Base-by-base conservation (phyloP, 1,139 yeast species). In the Saccharomyces hybrid region DNA sequence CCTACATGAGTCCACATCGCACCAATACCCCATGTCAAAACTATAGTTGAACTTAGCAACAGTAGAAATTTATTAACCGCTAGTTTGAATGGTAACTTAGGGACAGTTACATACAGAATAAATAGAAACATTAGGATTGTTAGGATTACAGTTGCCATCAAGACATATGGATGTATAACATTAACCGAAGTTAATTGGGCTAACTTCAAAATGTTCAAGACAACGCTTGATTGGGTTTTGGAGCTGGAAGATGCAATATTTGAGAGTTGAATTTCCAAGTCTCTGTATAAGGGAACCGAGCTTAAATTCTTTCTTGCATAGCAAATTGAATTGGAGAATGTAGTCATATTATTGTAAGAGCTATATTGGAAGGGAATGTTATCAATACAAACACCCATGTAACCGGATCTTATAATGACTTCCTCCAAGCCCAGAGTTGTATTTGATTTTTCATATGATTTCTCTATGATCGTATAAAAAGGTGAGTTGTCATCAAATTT, bases 1-100 rank as follows among this genome's bases (percentile, higher is more conserved):
- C 87, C 87, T 50, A 84, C 83, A 59, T 83, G 84, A 52, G 79
- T 78, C 74, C 88, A 78, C 79, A 85, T 82, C 1, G 88, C 77
- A 0, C 89, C 89, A 48, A 84, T 69, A 0, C 88, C 87, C 87
- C 89, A 84, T 3, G 83, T 54, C 9, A 84, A 61, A 27, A 78
- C 72, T 51, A 77, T 66, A 0, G 73, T 54, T 0, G 76, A 69
- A 3, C 79, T 69, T 19, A 79, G 56, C 0, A 70, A 65, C 38
- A 79, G 60, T 8, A 74, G 65, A 2, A 73, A 58, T 51, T 71
- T 74, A 29, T 71, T 69, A 4, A 75, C 65, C 7, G 64, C 31
- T 0, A 58, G 16, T 55, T 76, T 78, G 19, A 54, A 62, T 0
- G 88, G 88, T 3, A 80, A 58, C 9, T 75, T 70, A 0, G 86